These are phyloP conservation scores for Ceratocystiopsis brevicomis DNA, from an alignment of 2,329 filamentous ascomycete species.

Conservation along the genomic window DNA sequence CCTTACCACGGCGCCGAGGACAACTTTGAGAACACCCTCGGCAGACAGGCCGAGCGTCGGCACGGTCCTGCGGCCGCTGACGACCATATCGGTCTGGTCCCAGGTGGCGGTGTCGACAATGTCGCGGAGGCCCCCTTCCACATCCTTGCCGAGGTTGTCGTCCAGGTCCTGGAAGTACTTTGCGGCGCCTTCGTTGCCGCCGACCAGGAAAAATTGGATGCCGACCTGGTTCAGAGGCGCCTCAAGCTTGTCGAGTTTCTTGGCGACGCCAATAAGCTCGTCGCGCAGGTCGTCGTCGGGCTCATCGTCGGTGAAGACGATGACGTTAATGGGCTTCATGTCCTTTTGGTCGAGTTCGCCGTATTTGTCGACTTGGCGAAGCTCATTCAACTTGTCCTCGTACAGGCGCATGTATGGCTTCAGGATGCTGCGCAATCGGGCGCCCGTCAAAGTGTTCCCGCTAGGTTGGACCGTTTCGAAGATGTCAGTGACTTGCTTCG, in stretches of 20 bases:
- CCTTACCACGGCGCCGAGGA: slow-evolving; percentile 55
- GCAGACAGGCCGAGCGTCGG: slow-evolving; percentile 34
- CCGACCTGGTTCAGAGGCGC: slow-evolving; percentile 70
- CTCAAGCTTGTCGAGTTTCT: slow-evolving; percentile 47
- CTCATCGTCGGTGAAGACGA: slow-evolving; percentile 78
- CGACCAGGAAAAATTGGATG: slow-evolving; percentile 92
- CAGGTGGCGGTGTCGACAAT: slow-evolving; percentile 86
- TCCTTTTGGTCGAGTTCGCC: slow-evolving; percentile 18
- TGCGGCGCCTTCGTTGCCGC: slow-evolving; percentile 45
- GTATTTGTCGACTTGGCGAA: slow-evolving; percentile 13
- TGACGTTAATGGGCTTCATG: slow-evolving; percentile 71
- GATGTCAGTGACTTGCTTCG: slow-evolving; percentile 41
- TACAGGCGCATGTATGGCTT: slow-evolving; percentile 47
- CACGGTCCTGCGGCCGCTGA: slow-evolving; percentile 17
- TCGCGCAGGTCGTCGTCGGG: slow-evolving; percentile 63
- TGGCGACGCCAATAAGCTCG: slow-evolving; percentile 47
- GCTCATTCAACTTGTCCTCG: slow-evolving; percentile 14
- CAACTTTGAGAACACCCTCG: slow-evolving; percentile 60
- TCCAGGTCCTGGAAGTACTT: slow-evolving; percentile 54
- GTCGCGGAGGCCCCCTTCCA: slow-evolving; percentile 41
- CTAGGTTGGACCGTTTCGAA: slow-evolving; percentile 49
- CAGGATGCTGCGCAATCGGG: slow-evolving; percentile 51
- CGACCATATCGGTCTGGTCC: slow-evolving; percentile 21
- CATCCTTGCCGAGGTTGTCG: slow-evolving; percentile 41
- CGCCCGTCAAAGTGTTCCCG: slow-evolving; percentile 57